phyloP scores from a whole-genome alignment of 139 green algal genomes.

The Mesotaenium endlicherianum region DNA sequence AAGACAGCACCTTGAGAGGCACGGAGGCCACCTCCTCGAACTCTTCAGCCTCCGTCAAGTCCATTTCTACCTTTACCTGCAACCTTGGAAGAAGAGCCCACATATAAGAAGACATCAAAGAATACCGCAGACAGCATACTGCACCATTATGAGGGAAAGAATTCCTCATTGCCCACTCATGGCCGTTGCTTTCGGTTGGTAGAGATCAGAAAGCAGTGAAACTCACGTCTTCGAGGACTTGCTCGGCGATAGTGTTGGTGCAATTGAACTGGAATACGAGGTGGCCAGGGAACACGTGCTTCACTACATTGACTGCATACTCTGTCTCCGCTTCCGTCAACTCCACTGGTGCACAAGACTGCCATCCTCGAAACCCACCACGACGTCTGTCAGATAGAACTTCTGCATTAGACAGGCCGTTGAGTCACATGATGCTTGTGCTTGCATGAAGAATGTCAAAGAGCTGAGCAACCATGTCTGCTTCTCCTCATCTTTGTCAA shows the following conservation, averaged over 20 bases:
- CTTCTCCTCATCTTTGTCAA: too few species aligned
- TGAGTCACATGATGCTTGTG: too few species aligned
- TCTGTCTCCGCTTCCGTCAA: constrained; percentile 63
- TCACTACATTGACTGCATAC: constrained; percentile 74
- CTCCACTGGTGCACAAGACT: constrained; percentile 47
- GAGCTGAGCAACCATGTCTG: too few species aligned
- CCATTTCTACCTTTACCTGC: constrained; percentile 73
- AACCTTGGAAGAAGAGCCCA: not conserved
- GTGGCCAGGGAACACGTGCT: constrained; percentile 85
- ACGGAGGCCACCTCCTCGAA: constrained; percentile 79
- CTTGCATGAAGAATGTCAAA: too few species aligned
- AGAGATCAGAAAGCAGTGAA: not conserved
- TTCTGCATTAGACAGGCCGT: too few species aligned
- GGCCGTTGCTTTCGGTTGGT: too few species aligned
- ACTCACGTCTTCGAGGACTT: constrained; percentile 88
- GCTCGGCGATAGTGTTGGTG: constrained; percentile 96
- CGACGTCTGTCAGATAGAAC: too few species aligned
- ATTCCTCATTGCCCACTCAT: too few species aligned
- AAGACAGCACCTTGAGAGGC: constrained; percentile 78
- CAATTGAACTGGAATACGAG: constrained; percentile 95
- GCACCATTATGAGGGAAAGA: too few species aligned
- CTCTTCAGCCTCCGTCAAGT: constrained; percentile 80
- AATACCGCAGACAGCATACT: too few species aligned
- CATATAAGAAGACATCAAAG: too few species aligned
- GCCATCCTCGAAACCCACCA: too few species aligned